phyloP scores from a whole-genome alignment of 345 rosid species.

The Lepidium sativum region DNA sequence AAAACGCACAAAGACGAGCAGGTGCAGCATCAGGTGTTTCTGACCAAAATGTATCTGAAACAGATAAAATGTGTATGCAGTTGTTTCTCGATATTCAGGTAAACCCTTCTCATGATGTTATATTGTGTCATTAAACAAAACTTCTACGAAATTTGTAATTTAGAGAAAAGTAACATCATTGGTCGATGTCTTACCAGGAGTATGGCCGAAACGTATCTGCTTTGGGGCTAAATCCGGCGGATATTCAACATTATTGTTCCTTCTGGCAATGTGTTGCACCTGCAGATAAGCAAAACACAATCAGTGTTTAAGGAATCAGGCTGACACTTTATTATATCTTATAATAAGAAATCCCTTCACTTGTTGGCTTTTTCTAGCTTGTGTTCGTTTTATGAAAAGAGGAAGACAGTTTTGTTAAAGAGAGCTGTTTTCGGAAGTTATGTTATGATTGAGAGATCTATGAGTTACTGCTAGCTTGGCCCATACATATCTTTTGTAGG shows the following conservation, averaged over 20 bases:
- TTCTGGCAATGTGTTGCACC: conserved; percentile 96
- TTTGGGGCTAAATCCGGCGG: conserved; percentile 63
- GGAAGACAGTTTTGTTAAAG: conserved; percentile 6
- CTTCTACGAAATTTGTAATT: neutral
- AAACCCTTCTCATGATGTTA: neutral
- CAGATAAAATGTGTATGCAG: conserved; percentile 93
- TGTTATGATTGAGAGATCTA: conserved; percentile 3
- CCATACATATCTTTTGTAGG: conserved; percentile 2
- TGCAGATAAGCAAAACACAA: conserved; percentile 44
- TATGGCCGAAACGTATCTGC: conserved; percentile 67
- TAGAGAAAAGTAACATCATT: neutral
- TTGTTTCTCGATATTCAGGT: conserved; percentile 97
- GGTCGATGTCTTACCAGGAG: conserved; percentile 40
- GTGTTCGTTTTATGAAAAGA: too few relatives aligned
- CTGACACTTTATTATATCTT: neutral
- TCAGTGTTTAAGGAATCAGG: conserved; percentile 31
- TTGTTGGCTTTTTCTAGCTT: too few relatives aligned
- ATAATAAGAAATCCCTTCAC: neutral
- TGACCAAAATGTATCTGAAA: conserved; percentile 67
- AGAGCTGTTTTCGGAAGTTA: neutral
- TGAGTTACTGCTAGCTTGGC: too few relatives aligned
- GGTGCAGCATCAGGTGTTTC: conserved; percentile 82
- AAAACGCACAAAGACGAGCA: conserved; percentile 83
- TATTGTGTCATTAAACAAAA: neutral
- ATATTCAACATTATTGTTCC: conserved; percentile 56